phyloP scores from a whole-genome alignment of 441 rosid species.

The Brassica balearica region DNA sequence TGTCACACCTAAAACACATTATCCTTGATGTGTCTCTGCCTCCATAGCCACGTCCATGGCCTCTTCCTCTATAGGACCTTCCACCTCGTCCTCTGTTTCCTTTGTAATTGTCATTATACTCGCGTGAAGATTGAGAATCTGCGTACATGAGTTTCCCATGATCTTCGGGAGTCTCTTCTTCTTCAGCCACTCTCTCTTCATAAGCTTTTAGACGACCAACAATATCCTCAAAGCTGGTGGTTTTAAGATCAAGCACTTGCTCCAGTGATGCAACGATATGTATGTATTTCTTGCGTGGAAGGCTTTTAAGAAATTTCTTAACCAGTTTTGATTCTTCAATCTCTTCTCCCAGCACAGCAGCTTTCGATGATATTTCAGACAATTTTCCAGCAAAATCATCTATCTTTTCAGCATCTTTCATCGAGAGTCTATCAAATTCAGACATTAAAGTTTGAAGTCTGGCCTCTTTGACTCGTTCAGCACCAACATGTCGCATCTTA shows the following conservation, averaged over 20 bases:
- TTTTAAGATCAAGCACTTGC: not conserved
- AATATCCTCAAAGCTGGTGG: not conserved
- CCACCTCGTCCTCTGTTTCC: not conserved
- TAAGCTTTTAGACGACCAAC: not conserved
- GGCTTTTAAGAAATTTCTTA: not conserved
- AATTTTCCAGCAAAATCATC: too few species aligned
- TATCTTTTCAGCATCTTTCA: too few species aligned
- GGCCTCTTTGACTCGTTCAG: too few species aligned
- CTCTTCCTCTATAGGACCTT: not conserved
- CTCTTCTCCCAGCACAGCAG: too few species aligned
- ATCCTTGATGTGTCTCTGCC: too few species aligned
- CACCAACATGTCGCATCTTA: too few species aligned
- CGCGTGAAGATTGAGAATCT: too few species aligned
- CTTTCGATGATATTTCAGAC: too few species aligned
- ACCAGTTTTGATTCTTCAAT: not conserved
- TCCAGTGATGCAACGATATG: not conserved
- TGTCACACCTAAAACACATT: too few species aligned
- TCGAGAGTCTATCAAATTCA: too few species aligned
- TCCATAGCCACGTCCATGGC: too few species aligned
- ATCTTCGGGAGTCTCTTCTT: not conserved
- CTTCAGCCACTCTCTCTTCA: not conserved
- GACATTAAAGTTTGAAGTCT: too few species aligned
- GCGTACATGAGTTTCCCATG: not conserved
- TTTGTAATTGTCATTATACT: not conserved
- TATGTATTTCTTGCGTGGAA: not conserved